Evolutionary conservation across 306 rosid species (phyloP).

Genomic region (Hippophae gyantsensis): DNA sequence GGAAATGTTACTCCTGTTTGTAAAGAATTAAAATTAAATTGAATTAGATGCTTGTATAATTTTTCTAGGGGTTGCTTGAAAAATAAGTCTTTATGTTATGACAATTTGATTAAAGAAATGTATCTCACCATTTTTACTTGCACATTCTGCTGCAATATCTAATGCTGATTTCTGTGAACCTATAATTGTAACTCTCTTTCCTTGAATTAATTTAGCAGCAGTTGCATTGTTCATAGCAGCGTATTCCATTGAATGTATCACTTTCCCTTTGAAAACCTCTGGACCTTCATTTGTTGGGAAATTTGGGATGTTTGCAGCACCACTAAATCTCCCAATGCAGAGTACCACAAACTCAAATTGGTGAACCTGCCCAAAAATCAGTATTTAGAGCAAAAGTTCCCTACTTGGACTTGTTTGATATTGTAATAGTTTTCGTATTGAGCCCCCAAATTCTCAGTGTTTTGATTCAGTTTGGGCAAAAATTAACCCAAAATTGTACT

Average conservation of each 20-base stretch:
- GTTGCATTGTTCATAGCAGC: constrained; percentile 24
- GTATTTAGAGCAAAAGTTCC: too few relatives aligned
- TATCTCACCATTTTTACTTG: constrained; percentile 36
- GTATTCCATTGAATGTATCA: constrained; percentile 50
- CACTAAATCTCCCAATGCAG: constrained; percentile 46
- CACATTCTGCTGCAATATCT: constrained; percentile 48
- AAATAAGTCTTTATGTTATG: background rate
- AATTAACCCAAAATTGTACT: too few relatives aligned
- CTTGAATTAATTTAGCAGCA: constrained; percentile 32
- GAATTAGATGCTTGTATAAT: background rate
- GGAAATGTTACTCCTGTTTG: constrained; percentile 30
- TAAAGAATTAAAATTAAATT: background rate
- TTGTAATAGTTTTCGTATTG: too few relatives aligned
- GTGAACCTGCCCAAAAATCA: constrained; percentile 23
- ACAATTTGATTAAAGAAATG: background rate
- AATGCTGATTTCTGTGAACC: constrained; percentile 48
- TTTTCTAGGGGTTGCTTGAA: background rate
- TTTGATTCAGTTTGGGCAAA: too few relatives aligned
- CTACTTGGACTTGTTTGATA: too few relatives aligned
- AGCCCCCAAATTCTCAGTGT: too few relatives aligned
- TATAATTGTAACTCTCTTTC: constrained; percentile 27
- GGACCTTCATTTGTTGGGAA: constrained; percentile 38
- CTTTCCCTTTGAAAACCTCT: constrained; percentile 38
- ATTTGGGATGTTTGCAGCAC: constrained; percentile 42
- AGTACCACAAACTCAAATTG: constrained; percentile 46